phyloP scores from a whole-genome alignment of 768 basidiomycete genomes.

The Phanerodontia chrysosporium region DNA sequence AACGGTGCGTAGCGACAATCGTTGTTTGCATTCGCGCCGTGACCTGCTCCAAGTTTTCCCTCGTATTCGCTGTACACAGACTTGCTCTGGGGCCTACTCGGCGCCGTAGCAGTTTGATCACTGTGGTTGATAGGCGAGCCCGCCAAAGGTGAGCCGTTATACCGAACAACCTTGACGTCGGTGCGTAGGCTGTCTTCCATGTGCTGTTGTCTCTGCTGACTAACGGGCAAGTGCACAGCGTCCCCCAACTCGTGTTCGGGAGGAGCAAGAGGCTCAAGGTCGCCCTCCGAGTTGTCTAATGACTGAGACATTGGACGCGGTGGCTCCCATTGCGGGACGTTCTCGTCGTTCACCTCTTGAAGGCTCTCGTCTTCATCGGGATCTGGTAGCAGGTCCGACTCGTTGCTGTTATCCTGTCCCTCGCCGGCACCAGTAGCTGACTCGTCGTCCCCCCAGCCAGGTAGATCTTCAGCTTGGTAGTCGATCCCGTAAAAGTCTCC shows the following conservation, averaged over 20 bases:
- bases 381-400: neutral
- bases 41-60: too few relatives aligned
- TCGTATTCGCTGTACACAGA: neutral
- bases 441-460: neutral
- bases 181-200: neutral
- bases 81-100: too few relatives aligned
- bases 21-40: conserved; percentile 9
- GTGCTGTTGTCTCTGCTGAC: too few relatives aligned
- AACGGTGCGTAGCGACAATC: conserved; percentile 30
- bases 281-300: too few relatives aligned
- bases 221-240: too few relatives aligned
- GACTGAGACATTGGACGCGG: too few relatives aligned
- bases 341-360: neutral
- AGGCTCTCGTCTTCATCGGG: neutral
- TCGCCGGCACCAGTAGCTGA: too few relatives aligned
- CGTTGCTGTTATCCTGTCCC: too few relatives aligned
- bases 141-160: neutral
- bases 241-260: too few relatives aligned
- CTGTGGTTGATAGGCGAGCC: neutral
- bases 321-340: neutral
- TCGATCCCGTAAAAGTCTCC: conserved; percentile 12
- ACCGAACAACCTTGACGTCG: neutral
- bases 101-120: too few relatives aligned
- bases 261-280: neutral
- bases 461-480: conserved; percentile 1